Percentiles rank a stretch among this genome's conserved stretches.
Evolutionary conservation across 1,139 yeast species (phyloP).

Genomic region (Pichia inconspicua): DNA sequence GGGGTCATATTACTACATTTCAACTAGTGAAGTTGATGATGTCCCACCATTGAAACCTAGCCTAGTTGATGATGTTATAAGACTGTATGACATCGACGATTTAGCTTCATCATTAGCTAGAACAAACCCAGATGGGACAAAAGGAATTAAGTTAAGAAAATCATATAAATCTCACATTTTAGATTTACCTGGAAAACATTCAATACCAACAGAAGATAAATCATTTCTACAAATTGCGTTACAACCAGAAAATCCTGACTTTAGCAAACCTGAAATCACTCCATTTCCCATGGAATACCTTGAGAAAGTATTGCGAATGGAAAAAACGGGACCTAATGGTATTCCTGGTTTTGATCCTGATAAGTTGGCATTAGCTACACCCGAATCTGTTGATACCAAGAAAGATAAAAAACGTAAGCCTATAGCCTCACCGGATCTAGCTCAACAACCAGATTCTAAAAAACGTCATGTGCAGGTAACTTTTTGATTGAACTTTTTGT

Average conservation of each 20-base stretch:
- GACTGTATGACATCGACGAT: conserved; percentile 57
- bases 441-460: conserved; percentile 16
- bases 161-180: conserved; percentile 87
- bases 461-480: conserved; percentile 25
- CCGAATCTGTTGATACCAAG: conserved; percentile 31
- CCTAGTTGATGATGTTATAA: conserved; percentile 62
- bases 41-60: conserved; percentile 48
- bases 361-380: conserved; percentile 54
- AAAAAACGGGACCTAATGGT: conserved; percentile 62
- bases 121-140: conserved; percentile 79
- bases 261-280: conserved; percentile 35
- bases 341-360: conserved; percentile 72
- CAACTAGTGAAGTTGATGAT: conserved; percentile 32
- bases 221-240: conserved; percentile 47
- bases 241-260: conserved; percentile 30
- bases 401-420: conserved; percentile 23
- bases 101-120: conserved; percentile 79
- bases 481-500: conserved; percentile 17
- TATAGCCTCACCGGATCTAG: conserved; percentile 17
- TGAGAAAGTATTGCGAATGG: conserved; percentile 49
- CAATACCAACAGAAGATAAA: conserved; percentile 43
- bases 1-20: conserved; percentile 34
- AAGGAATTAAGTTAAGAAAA: conserved; percentile 85
- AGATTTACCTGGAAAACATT: conserved; percentile 78
- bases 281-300: conserved; percentile 45